Base-by-base conservation (phyloP, 176 grass and related monocot species). In the Oryza officinalis region DNA sequence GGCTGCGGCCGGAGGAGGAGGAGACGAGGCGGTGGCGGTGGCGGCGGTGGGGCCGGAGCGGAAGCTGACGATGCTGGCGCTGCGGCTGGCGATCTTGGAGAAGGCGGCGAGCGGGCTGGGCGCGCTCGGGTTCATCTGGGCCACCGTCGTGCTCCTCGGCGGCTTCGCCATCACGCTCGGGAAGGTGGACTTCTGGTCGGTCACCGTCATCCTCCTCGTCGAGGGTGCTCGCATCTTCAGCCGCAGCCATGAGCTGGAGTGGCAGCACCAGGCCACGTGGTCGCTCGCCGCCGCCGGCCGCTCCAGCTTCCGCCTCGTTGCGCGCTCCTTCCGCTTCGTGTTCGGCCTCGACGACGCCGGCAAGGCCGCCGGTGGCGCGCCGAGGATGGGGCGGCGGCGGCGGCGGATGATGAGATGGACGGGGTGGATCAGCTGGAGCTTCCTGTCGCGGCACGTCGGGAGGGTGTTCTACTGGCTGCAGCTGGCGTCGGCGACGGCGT, bases 241-340 rank as follows among this genome's bases (percentile, higher is more conserved):
- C 87, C 90, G 95, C 47, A 98, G 92, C 91, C 95, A 98, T 14
- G 95, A 98, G 84, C 90, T 98, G 4, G 92, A 98, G 85, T 98
- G 92, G 95, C 92, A 94, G 87, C 95, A 94, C 86, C 95, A 93
- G 76, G 83, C 92, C 57, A 94, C 95, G 0, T 97, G 85, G 92
- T 92, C 90, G 2, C 76, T 94, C 83, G 11, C 83, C n/a, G 79
- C 81, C 66, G 88, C 88, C 8, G 78, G 88, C 18, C 74, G 79
- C 2, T 83, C 88, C 27, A 91, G 92, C 86, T 87, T 82, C 84
- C 82, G 81, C 20, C 74, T 91, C 63, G 73, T 97, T 40, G 40
- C 92, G 2, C 86, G 77, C 1, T 93, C 90, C 31, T 63, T 94
- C 75, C 91, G 84, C 85, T 35, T 90, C 72, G 75, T 90, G 71